Evolutionary conservation across 148 eudicot species (phyloP), one percentile per base, ranked within the genome.

Genomic region (Arbutus unedo): DNA sequence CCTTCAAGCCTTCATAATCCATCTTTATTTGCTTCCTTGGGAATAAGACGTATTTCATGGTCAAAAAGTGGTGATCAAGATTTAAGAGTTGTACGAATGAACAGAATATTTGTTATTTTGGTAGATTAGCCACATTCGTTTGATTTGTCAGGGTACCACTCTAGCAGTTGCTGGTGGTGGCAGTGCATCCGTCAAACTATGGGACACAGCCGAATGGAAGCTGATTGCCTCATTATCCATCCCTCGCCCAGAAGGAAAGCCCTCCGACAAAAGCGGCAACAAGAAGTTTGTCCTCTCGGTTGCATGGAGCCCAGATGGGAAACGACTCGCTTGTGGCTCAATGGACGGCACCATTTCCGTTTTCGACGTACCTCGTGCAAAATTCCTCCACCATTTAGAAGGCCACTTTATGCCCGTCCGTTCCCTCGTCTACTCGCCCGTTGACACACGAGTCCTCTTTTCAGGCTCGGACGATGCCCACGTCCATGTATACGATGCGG

Each of bases 101-200:
- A 18, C 18, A 51, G 4, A 44, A 10, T 11, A 57, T 8, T 14
- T 15, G 15, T 78, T 56, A 4, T 77, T 41, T 43, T 31, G 48
- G 70, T 68, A 78, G 67, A 68, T 59, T 43, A 78, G 50, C 31
- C 16, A 4, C 31, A 4, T 4, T 78, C 47, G 19, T 84, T 13
- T 54, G 38, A 74, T 72, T 76, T 68, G 66, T 80, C 88, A 96
- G 99, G 99, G 99, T 71, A 93, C 94, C 59, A 91, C 87, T 76
- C 89, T 96, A 55, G 99, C 99, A 45, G 98, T 92, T 72, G 99
- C 99, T 49, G 99, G 97, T 55, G 99, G 99, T 53, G 91, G 99
- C 80, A 94, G 98, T 85, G 91, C 97, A 8, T 94, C 99, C 5
- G 89, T 96, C 73, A 94, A 96, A 86, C 92, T 96, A 57, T 96